Evolutionary conservation across 2,329 filamentous ascomycete genomes (phyloP).

Genomic region (Acephala macrosclerotiorum): DNA sequence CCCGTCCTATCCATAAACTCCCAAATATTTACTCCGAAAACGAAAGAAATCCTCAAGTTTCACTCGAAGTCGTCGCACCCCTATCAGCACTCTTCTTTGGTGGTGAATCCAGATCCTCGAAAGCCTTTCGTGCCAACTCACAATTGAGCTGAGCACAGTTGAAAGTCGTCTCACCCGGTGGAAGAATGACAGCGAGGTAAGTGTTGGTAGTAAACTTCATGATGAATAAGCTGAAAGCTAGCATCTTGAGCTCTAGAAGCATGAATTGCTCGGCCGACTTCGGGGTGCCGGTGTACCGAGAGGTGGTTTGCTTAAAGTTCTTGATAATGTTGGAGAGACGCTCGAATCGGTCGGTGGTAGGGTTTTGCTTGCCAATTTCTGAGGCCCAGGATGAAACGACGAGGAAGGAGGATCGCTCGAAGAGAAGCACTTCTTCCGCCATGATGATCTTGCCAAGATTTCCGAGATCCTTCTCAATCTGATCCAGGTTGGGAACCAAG

Average conservation of each 20-base stretch:
- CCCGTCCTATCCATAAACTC: not conserved
- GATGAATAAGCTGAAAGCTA: constrained; percentile 90
- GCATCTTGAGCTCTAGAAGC: constrained; percentile 81
- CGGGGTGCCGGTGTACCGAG: constrained; percentile 80
- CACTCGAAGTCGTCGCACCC: constrained; percentile 31
- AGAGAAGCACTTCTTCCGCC: constrained; percentile 92
- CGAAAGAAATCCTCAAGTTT: not conserved
- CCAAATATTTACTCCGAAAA: not conserved
- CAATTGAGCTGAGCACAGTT: constrained; percentile 92
- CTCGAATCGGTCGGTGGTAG: constrained; percentile 92
- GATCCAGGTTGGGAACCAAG: constrained; percentile 89
- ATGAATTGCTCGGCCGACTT: constrained; percentile 83
- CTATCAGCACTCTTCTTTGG: constrained; percentile 42
- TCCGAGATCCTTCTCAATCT: constrained; percentile 86
- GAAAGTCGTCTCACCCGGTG: constrained; percentile 89
- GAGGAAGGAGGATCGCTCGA: constrained; percentile 94
- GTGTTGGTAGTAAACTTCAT: constrained; percentile 97
- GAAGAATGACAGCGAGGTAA: constrained; percentile 90
- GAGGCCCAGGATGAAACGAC: constrained; percentile 94
- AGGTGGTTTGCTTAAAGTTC: constrained; percentile 89
- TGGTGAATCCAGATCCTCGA: constrained; percentile 70
- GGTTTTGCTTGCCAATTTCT: constrained; percentile 76
- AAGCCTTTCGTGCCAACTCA: constrained; percentile 83
- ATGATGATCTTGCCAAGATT: constrained; percentile 86
- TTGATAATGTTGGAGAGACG: constrained; percentile 97